Conservation (phyloP, 768 basidiomycete species). For the Lactarius hengduanensis region DNA sequence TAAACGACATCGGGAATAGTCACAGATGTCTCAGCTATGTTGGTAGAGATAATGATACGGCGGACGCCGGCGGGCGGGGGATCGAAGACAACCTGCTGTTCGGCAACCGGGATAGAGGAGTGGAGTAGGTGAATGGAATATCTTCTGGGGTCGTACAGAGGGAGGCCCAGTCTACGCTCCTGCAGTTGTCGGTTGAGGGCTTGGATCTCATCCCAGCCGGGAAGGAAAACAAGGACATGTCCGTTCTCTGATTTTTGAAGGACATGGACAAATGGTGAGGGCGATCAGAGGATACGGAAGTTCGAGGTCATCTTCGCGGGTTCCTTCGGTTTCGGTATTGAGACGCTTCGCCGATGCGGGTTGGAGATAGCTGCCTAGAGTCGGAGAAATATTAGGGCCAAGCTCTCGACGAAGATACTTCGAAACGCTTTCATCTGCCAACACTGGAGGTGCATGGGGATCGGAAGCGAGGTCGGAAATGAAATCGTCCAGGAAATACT, state of each 20-base stretch:
- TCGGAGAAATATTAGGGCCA: slow-evolving; percentile 35
- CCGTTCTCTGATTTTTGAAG: slow-evolving; percentile 72
- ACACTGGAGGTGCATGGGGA: slow-evolving; percentile 57
- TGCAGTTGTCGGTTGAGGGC: slow-evolving; percentile 64
- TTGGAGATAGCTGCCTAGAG: slow-evolving; percentile 25
- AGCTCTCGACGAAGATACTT: slow-evolving; percentile 75
- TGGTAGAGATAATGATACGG: slow-evolving; percentile 89
- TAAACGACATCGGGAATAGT: slow-evolving; percentile 96
- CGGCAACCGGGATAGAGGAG: slow-evolving; percentile 82
- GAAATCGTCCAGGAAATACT: slow-evolving; percentile 79
- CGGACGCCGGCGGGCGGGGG: slow-evolving; percentile 75
- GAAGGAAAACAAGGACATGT: slow-evolving; percentile 86
- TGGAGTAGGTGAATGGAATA: slow-evolving; percentile 81
- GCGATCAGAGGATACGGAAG: slow-evolving; percentile 81
- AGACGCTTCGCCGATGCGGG: slow-evolving; percentile 16
- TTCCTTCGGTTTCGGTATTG: slow-evolving; percentile 33
- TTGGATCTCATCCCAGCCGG: slow-evolving; percentile 92
- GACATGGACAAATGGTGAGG: slow-evolving; percentile 76
- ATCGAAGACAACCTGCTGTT: slow-evolving; percentile 88
- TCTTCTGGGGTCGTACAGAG: slow-evolving; percentile 57
- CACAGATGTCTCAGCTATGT: slow-evolving; percentile 93
- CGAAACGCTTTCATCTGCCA: slow-evolving; percentile 63
- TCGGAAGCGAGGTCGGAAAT: slow-evolving; percentile 47
- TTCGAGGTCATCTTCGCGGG: slow-evolving; percentile 58
- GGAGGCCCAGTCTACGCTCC: slow-evolving; percentile 48